Percentiles rank a stretch among this genome's conserved stretches.
phyloP scores from a whole-genome alignment of 768 basidiomycete species.

The Lactifluus pinguis region DNA sequence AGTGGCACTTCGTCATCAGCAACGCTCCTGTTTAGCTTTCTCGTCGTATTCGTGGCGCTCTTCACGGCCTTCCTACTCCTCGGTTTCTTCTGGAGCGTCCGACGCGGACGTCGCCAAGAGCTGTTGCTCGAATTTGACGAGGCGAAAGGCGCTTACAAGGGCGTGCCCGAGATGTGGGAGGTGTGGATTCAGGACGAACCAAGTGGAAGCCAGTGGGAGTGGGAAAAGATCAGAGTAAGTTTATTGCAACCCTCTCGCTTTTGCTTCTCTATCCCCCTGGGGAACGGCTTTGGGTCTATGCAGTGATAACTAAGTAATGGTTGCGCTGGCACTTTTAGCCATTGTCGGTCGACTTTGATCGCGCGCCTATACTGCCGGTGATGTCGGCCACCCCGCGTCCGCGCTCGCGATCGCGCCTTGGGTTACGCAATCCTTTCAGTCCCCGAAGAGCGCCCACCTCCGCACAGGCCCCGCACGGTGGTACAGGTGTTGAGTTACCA shows the following conservation, averaged over 20 bases:
- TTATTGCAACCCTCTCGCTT: too few relatives aligned
- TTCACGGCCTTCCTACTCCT: constrained; percentile 1
- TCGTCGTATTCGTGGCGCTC: neutral
- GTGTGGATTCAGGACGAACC: constrained; percentile 8
- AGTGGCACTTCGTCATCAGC: neutral
- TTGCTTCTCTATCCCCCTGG: neutral
- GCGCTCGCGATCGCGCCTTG: neutral
- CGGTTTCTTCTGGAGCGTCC: constrained; percentile 5
- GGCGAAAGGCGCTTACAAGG: neutral
- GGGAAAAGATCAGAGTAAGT: constrained; percentile 9
- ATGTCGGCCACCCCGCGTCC: too few relatives aligned
- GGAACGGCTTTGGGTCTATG: neutral
- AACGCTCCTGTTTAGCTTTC: constrained; percentile 1
- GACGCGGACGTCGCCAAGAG: neutral
- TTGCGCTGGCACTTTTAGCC: neutral
- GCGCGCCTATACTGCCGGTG: neutral
- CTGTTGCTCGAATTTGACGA: neutral
- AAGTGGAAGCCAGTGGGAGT: neutral
- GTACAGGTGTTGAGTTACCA: neutral
- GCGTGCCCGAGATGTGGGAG: constrained; percentile 10
- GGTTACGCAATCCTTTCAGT: neutral
- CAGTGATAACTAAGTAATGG: neutral
- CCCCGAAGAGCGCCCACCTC: neutral
- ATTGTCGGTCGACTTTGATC: neutral
- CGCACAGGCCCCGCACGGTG: neutral